Evolutionary conservation across 169 alveolate genomes (phyloP).

Genomic region (Toxoplasma gondii): DNA sequence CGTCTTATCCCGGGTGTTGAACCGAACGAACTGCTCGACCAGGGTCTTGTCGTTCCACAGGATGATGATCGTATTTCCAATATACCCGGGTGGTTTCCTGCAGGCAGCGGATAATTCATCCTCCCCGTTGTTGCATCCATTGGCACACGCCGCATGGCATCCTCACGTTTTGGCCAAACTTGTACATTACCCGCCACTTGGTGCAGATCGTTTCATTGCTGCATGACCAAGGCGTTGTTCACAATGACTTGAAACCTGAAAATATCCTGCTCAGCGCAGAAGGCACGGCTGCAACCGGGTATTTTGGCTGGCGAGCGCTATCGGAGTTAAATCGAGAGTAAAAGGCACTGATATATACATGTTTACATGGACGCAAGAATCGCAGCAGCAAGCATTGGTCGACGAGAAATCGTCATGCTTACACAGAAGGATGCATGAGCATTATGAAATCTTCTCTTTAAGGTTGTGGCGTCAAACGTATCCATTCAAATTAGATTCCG

Average conservation of each 20-base stretch:
- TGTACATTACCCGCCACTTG: not conserved
- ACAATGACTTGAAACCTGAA: conserved; percentile 63
- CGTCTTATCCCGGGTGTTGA: not conserved
- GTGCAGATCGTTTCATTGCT: not conserved
- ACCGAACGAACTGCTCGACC: not conserved
- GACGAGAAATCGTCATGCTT: not conserved
- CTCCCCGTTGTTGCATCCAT: not conserved
- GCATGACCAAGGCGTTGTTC: conserved; percentile 46
- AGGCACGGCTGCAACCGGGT: conserved; percentile 63
- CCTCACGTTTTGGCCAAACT: not conserved
- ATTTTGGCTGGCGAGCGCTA: conserved; percentile 60
- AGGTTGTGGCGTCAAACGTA: not conserved
- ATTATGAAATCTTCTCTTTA: not conserved
- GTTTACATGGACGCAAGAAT: not conserved
- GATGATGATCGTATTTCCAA: not conserved
- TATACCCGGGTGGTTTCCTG: not conserved
- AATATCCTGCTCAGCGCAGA: conserved; percentile 61
- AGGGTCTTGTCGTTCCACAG: not conserved
- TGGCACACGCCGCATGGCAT: not conserved
- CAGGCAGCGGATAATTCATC: not conserved
- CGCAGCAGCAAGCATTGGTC: not conserved
- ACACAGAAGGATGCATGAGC: not conserved
- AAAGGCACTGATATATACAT: not conserved
- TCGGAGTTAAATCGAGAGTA: not conserved
- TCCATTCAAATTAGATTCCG: not conserved